Base-by-base conservation (phyloP, 2,329 filamentous ascomycete species). In the Epichloe sylvatica region DNA sequence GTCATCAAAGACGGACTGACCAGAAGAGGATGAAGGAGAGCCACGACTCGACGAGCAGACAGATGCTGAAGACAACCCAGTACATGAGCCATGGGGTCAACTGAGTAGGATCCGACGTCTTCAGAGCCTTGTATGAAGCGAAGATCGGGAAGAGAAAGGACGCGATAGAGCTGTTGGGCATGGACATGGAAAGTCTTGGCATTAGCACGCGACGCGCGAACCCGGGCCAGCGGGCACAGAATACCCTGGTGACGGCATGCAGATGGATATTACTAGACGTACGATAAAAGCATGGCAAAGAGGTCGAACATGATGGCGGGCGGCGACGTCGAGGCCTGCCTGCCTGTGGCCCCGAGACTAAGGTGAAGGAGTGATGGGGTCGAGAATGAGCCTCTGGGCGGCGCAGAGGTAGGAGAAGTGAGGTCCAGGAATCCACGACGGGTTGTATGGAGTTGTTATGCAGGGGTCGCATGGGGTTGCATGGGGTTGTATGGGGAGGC, bases 31-130 rank as follows among this genome's bases (percentile, higher is more conserved):
- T 82, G 70, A 91, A 95, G 60, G 83, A 80, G 50, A 85, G 81
- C 79, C 89, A 94, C 44, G 84, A 90, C 70, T 97, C 92, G 67
- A 82, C 79, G 53, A 92, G 78, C 50, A 90, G 75, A 59, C 83
- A 80, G 64, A 86, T 83, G 53, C 86, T 86, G 56, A 96, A 78
- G 23, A 95, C 88, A 53, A 95, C 88, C 85, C 91, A 98, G 77
- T 97, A 98, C 85, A 97, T 97, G 57, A 97, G 79, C 92, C 92
- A 98, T 82, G 91, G 91, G 55, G 87, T 87, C 52, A 96, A 77
- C 63, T 94, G 82, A 37, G 87, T 83, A 2, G 90, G 89, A 66
- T 96, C 87, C 47, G 85, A 84, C 15, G 88, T 90, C 70, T 92
- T 91, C 62, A 98, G 84, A 45, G 92, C 91, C 74, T 97, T 97